These are phyloP conservation scores for Trametes villosa DNA, from an alignment of 768 basidiomycete species.

Conservation along the genomic window DNA sequence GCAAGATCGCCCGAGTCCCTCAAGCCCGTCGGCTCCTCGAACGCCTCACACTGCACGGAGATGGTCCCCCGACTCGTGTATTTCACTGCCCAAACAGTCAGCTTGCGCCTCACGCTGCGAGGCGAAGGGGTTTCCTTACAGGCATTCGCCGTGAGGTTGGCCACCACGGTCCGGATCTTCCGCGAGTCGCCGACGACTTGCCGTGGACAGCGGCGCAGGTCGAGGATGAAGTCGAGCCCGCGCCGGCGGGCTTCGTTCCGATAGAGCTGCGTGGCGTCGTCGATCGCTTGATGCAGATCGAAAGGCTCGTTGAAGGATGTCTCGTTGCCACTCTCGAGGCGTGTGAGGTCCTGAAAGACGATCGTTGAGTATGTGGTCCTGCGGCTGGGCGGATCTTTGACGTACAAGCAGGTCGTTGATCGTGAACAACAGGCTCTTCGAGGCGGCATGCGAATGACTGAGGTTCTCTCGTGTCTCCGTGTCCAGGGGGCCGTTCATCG, in stretches of 20 bases:
- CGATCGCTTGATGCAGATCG: constrained; percentile 60
- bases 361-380: neutral
- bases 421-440: constrained; percentile 79
- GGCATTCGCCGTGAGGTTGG: constrained; percentile 79
- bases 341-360: constrained; percentile 62
- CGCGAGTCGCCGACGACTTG: constrained; percentile 70
- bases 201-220: constrained; percentile 57
- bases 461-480: constrained; percentile 76
- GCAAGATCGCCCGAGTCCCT: constrained; percentile 50
- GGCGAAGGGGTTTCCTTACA: constrained; percentile 42
- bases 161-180: constrained; percentile 77
- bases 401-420: constrained; percentile 78
- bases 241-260: constrained; percentile 66
- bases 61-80: constrained; percentile 68
- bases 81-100: constrained; percentile 53
- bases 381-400: neutral
- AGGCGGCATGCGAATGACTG: constrained; percentile 71
- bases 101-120: neutral
- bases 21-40: constrained; percentile 55
- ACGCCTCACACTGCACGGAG: constrained; percentile 57
- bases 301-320: constrained; percentile 81
- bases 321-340: constrained; percentile 75
- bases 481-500: constrained; percentile 75
- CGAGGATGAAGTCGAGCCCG: constrained; percentile 60
- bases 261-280: constrained; percentile 67